Evolutionary conservation across 2,329 filamentous ascomycete genomes (phyloP), one percentile per base, ranked within the genome.

Genomic region (Curvularia sp.): DNA sequence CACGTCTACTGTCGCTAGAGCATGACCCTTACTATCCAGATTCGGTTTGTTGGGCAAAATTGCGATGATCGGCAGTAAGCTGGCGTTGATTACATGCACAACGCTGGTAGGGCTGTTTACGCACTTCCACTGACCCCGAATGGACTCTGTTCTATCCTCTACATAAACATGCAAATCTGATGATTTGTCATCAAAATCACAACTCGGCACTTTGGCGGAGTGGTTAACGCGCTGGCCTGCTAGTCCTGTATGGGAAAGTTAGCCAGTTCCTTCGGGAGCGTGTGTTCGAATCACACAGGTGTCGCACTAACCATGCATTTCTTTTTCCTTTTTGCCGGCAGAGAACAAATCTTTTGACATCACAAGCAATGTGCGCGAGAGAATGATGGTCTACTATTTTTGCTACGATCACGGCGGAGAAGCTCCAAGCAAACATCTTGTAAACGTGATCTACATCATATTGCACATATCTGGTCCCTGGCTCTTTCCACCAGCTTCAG

Each of bases 401-500:
- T 38, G 35, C 15, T 38, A 18, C 15, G 6, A 5, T 18, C 15
- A 38, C 13, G 35, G 9, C 6, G 2, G 7, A 18, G n/a, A 15
- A 38, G 35, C 33, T 35, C 4, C 33, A n/a, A 38, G 35, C 33
- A 35, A 13, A 43, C 8, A 20, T 30, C 5, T 13, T 50, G 18
- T 35, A 15, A 12, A 38, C 15, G 7, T 15, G 15, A 9, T 12
- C 48, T 62, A 64, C 61, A 64, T 64, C 7, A 53, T 12, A 35
- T 6, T 28, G 18, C 61, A 64, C 53, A 62, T 39, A 5, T 73
- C 75, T 5, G 61, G 54, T 2, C 78, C 79, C 24, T 77, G 71
- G 43, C 74, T 80, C 71, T 83, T 81, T 0, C 79, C 85, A 2
- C 85, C 85, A 20, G 77, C 76, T 18, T 80, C 79, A 0, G 84